Evolutionary conservation across 1,139 yeast genomes (phyloP).

Genomic region (Pichia sp.): DNA sequence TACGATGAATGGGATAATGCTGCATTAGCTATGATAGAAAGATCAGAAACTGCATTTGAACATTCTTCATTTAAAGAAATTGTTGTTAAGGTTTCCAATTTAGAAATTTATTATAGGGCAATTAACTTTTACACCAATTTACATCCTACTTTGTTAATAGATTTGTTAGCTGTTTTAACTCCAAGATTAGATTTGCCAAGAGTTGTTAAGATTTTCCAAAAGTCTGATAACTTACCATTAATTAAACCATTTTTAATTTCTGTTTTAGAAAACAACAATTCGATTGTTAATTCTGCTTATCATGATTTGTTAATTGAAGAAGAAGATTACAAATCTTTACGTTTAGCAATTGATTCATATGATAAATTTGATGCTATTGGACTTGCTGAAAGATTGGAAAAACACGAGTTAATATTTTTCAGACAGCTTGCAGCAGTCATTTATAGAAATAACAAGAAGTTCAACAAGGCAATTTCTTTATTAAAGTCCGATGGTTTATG

Average conservation of each 20-base stretch:
- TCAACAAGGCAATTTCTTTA: slow-evolving; percentile 81
- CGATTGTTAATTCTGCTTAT: slow-evolving; percentile 90
- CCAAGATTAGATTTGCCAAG: slow-evolving; percentile 93
- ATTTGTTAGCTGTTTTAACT: slow-evolving; percentile 75
- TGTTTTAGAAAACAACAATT: slow-evolving; percentile 83
- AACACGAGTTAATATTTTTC: slow-evolving; percentile 84
- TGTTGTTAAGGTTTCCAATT: slow-evolving; percentile 88
- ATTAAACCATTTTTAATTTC: slow-evolving; percentile 92
- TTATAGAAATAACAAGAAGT: slow-evolving; percentile 91
- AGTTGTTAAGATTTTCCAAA: slow-evolving; percentile 90
- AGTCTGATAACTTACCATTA: slow-evolving; percentile 92
- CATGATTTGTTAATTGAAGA: slow-evolving; percentile 95
- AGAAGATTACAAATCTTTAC: slow-evolving; percentile 86
- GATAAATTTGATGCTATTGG: slow-evolving; percentile 91
- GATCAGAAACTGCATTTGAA: slow-evolving; percentile 88
- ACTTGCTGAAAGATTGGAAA: slow-evolving; percentile 87
- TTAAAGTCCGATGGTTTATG: slow-evolving; percentile 90
- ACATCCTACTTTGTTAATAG: slow-evolving; percentile 87
- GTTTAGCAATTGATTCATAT: slow-evolving; percentile 80
- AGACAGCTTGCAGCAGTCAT: slow-evolving; percentile 93
- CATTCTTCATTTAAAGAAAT: slow-evolving; percentile 92
- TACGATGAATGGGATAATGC: slow-evolving; percentile 99
- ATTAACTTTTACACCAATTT: slow-evolving; percentile 89
- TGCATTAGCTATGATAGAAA: slow-evolving; percentile 95
- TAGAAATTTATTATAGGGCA: slow-evolving; percentile 96